These are phyloP conservation scores for Cladosporium sp. DNA, from an alignment of 2,329 filamentous ascomycete genomes.

Conservation along the genomic window DNA sequence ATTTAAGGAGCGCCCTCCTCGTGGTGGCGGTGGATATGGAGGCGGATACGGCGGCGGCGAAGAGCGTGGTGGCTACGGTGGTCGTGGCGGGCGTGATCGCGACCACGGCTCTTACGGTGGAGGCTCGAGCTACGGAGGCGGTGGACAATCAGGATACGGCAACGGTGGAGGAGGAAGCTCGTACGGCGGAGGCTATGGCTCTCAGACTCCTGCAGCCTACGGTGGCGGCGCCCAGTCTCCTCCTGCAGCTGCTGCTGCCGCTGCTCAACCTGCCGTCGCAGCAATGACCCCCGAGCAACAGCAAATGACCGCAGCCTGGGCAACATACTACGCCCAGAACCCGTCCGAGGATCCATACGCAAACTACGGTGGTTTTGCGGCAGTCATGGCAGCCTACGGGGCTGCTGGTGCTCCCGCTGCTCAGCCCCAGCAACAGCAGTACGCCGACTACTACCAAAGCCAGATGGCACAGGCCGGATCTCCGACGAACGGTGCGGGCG, in stretches of 20 bases:
- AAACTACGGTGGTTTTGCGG: conserved; percentile 74
- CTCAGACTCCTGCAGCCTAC: conserved; percentile 25
- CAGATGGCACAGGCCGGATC: conserved; percentile 20
- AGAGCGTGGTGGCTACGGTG: conserved; percentile 42
- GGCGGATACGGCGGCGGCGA: conserved; percentile 12
- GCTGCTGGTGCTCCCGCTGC: not conserved
- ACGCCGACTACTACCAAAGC: conserved; percentile 23
- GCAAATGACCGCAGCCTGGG: conserved; percentile 60
- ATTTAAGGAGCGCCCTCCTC: conserved; percentile 68
- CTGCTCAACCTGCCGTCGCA: conserved; percentile 25
- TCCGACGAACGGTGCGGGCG: conserved; percentile 27
- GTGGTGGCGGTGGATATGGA: conserved; percentile 39
- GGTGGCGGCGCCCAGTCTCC: conserved; percentile 37
- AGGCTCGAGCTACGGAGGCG: conserved; percentile 42
- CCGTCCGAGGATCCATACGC: conserved; percentile 84
- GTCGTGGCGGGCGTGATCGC: conserved; percentile 40
- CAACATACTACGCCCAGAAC: conserved; percentile 81
- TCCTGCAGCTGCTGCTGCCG: conserved; percentile 21
- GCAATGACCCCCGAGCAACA: conserved; percentile 29
- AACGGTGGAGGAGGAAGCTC: conserved; percentile 39
- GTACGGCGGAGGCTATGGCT: conserved; percentile 40
- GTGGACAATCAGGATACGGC: conserved; percentile 40
- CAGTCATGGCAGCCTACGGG: conserved; percentile 27
- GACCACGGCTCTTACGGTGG: conserved; percentile 41
- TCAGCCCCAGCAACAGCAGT: conserved; percentile 21